Base-by-base conservation (phyloP, 495 filamentous ascomycete species). In the Tuber melanosporum region DNA sequence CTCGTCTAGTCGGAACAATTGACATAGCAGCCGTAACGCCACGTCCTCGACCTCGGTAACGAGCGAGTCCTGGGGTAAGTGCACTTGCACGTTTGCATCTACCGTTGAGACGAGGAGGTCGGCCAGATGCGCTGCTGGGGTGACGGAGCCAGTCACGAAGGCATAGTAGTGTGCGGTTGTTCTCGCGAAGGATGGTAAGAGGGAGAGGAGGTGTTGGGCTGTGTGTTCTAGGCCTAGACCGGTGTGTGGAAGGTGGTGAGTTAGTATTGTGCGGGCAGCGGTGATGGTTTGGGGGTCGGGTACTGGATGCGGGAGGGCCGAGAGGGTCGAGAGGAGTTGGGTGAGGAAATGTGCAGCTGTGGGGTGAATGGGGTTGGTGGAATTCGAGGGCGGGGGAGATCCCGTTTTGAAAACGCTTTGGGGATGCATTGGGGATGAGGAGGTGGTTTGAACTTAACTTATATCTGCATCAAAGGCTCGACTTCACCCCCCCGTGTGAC, bases 81-180 rank as follows among this genome's bases (percentile, higher is more conserved):
- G 93, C 15, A 98, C 93, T 72, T 90, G 88, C n/a, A 94, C 90
- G 82, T 94, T 97, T 77, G 95, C 92, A 82, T 97, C 94, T 69
- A 90, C 89, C 2, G 88, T 87, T 14, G 89, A 91, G 71, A 94
- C 93, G 19, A 97, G 85, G 81, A 91, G 90, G 83, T 98, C 94
- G 0, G 92, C 95, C n/a, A 93, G 88, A 47, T 91, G 86, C 45
- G 94, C 94, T n/a, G 93, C 89, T 0, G 94, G 93, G 3, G 93
- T 93, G 45, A 86, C 85, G 22, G 93, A 92, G 32, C 95, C 95
- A 0, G 91, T 96, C 10, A 98, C 90, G 82, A 97, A 97, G 41
- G 93, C 94, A 84, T 92, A 95, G 86, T 97, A 98, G 76, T 82
- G 75, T n/a, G 81, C 66, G 12, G 81, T 73, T n/a, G 45, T 69